A percentile compares a stretch with the other conserved stretches of the same genome.
Evolutionary conservation across 805 yeast genomes (phyloP).

Genomic region (Candida mattraensis): DNA sequence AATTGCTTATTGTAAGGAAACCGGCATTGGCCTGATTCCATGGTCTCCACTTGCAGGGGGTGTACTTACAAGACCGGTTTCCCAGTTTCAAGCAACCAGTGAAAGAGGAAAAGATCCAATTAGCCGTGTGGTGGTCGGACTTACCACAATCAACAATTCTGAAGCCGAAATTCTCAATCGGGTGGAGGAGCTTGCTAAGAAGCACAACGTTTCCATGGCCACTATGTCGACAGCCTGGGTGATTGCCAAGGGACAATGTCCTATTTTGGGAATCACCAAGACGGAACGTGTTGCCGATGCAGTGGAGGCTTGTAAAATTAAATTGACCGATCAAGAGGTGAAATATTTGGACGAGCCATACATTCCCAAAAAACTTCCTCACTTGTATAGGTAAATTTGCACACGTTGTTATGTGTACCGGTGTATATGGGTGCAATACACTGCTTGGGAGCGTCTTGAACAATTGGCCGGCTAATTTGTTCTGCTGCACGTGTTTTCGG

Average conservation of each 20-base stretch:
- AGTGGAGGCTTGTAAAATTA: constrained; percentile 39
- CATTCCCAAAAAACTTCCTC: constrained; percentile 6
- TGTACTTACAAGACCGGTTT: constrained; percentile 50
- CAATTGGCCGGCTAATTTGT: too few relatives aligned
- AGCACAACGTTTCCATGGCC: constrained; percentile 52
- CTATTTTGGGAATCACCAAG: constrained; percentile 58
- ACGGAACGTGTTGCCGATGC: constrained; percentile 53
- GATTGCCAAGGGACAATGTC: constrained; percentile 47
- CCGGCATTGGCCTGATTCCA: constrained; percentile 56
- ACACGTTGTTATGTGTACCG: background rate
- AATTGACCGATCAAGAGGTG: constrained; percentile 38
- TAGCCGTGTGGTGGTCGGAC: constrained; percentile 8
- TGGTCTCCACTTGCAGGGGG: constrained; percentile 57
- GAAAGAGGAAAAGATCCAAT: too few relatives aligned
- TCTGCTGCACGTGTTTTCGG: too few relatives aligned
- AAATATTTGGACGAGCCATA: constrained; percentile 40
- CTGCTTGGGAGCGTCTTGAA: too few relatives aligned
- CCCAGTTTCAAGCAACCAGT: too few relatives aligned
- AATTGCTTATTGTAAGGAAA: constrained; percentile 51
- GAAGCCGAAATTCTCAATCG: constrained; percentile 43
- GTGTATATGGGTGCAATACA: too few relatives aligned
- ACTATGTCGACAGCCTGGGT: constrained; percentile 55
- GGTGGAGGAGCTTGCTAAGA: constrained; percentile 55
- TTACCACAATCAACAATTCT: constrained; percentile 19
- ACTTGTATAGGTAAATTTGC: constrained; percentile 1